phyloP scores from a whole-genome alignment of 1,284 basidiomycete genomes.

The Pyrrhoderma noxium region DNA sequence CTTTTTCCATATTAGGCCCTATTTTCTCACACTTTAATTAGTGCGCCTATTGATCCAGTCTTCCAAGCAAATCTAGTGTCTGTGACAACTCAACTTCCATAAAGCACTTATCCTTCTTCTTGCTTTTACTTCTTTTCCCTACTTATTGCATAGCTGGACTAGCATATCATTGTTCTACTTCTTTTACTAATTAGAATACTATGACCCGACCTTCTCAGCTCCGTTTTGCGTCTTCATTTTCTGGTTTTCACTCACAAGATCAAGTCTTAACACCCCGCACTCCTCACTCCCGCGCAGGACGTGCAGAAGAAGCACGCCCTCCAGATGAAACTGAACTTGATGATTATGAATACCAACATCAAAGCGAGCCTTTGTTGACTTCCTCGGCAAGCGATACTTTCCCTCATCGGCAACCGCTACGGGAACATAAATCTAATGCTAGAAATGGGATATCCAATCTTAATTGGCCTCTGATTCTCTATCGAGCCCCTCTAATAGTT shows the following conservation, averaged over 20 bases:
- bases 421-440: constrained; percentile 4
- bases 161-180: background rate
- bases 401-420: constrained; percentile 19
- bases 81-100: too few species aligned
- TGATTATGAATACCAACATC: constrained; percentile 29
- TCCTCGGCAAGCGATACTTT: constrained; percentile 39
- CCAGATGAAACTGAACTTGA: constrained; percentile 36
- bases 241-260: constrained; percentile 31
- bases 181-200: background rate
- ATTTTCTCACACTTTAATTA: too few species aligned
- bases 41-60: too few species aligned
- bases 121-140: background rate
- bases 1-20: too few species aligned
- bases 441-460: background rate
- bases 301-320: constrained; percentile 47
- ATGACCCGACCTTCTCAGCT: background rate
- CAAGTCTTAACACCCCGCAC: constrained; percentile 51
- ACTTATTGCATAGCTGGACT: constrained; percentile 7
- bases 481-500: constrained; percentile 33
- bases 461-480: background rate
- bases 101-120: background rate
- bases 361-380: constrained; percentile 42
- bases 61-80: too few species aligned
- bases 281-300: constrained; percentile 52
- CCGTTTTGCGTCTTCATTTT: constrained; percentile 1